phyloP scores from a whole-genome alignment of 2,329 filamentous ascomycete species.

The Penicillium psychrosexuale region DNA sequence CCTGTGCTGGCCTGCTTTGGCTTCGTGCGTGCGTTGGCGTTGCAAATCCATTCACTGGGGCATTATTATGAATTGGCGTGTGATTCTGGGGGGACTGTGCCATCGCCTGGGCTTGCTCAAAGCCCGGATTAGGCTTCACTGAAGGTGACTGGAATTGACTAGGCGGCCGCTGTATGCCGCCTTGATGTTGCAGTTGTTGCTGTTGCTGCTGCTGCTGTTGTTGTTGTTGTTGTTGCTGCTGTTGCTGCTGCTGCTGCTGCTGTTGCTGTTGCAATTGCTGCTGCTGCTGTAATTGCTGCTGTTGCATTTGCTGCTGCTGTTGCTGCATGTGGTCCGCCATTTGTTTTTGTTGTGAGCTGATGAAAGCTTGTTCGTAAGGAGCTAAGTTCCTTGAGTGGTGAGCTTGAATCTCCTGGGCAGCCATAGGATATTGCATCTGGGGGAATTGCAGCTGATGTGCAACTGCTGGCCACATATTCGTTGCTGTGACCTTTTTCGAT shows the following conservation, averaged over 20 bases:
- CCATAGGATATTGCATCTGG: slow-evolving; percentile 62
- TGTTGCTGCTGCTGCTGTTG: slow-evolving; percentile 35
- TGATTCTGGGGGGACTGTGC: slow-evolving; percentile 34
- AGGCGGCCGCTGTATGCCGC: slow-evolving; percentile 37
- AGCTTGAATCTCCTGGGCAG: slow-evolving; percentile 64
- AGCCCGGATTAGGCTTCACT: slow-evolving; percentile 53
- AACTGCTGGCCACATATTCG: slow-evolving; percentile 71
- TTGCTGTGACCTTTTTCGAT: slow-evolving; percentile 67
- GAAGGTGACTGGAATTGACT: slow-evolving; percentile 43
- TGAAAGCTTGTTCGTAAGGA: slow-evolving; percentile 64
- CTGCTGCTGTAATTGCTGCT: slow-evolving; percentile 41
- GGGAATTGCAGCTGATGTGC: slow-evolving; percentile 61
- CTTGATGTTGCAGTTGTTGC: slow-evolving; percentile 40
- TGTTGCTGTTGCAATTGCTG: slow-evolving; percentile 39
- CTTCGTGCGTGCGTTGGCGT: slow-evolving; percentile 36
- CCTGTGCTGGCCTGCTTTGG: slow-evolving; percentile 31
- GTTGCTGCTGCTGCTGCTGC: too few species aligned
- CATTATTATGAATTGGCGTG: slow-evolving; percentile 30
- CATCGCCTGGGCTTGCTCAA: slow-evolving; percentile 34
- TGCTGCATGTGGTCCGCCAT: slow-evolving; percentile 22
- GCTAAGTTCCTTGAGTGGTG: slow-evolving; percentile 73
- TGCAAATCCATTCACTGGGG: slow-evolving; percentile 41
- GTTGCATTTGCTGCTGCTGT: slow-evolving; percentile 6
- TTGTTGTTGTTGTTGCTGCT: slow-evolving; percentile 25
- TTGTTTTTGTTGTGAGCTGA: slow-evolving; percentile 46